Conservation (phyloP, 2,329 filamentous ascomycete genomes). For the Curvularia hawaiiensis region DNA sequence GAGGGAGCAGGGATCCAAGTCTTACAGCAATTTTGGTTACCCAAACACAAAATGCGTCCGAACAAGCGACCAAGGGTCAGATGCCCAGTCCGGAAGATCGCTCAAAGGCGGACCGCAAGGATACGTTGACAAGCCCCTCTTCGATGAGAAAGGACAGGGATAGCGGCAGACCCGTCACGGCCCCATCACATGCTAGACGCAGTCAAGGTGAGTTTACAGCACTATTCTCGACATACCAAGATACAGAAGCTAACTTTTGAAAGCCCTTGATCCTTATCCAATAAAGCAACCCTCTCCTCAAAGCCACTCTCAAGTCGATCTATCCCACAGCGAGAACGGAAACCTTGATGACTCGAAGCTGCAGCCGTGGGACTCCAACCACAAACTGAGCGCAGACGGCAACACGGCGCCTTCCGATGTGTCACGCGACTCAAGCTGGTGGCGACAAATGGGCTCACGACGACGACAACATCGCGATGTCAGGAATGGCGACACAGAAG, state of each 20-base stretch:
- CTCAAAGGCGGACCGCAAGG: slow-evolving; percentile 36
- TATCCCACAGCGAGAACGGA: slow-evolving; percentile 39
- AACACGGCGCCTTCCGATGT: slow-evolving; percentile 36
- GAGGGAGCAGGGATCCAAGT: slow-evolving; percentile 48
- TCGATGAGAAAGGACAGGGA: slow-evolving; percentile 37
- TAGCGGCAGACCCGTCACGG: slow-evolving; percentile 40
- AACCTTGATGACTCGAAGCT: slow-evolving; percentile 40
- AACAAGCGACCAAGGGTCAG: slow-evolving; percentile 27
- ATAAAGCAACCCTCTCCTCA: slow-evolving; percentile 37
- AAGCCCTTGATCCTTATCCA: slow-evolving; percentile 41
- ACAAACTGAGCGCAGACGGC: slow-evolving; percentile 46
- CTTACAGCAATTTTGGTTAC: slow-evolving; percentile 48
- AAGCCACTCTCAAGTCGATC: slow-evolving; percentile 43
- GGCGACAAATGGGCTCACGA: slow-evolving; percentile 43
- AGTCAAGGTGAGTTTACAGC: slow-evolving; percentile 41
- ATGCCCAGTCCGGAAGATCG: slow-evolving; percentile 20
- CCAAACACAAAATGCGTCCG: slow-evolving; percentile 40
- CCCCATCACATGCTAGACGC: slow-evolving; percentile 41
- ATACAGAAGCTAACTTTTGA: slow-evolving; percentile 8
- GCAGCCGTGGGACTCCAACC: slow-evolving; percentile 38
- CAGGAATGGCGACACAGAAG: slow-evolving; percentile 39
- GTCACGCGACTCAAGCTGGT: slow-evolving; percentile 43
- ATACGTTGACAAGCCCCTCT: slow-evolving; percentile 35
- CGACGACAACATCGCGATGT: slow-evolving; percentile 31
- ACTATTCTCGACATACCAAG: slow-evolving; percentile 14